phyloP scores from a whole-genome alignment of 306 rosid genomes.

The Lupinus albus region DNA sequence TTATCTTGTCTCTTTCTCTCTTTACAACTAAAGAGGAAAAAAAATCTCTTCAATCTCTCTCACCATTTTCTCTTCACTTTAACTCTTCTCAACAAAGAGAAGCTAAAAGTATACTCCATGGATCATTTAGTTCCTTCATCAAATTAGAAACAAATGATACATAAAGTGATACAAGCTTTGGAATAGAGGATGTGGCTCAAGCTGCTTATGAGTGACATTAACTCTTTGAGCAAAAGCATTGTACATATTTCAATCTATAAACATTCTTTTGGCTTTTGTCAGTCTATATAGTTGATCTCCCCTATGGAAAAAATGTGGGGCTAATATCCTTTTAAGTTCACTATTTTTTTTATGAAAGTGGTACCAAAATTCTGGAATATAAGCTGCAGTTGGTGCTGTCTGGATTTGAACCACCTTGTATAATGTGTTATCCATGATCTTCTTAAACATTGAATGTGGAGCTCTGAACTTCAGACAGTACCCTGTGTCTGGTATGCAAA shows the following conservation, averaged over 20 bases:
- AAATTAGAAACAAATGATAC: too few species aligned
- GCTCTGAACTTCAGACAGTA: constrained; percentile 48
- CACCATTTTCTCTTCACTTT: too few species aligned
- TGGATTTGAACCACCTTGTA: constrained; percentile 2
- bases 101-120: too few species aligned
- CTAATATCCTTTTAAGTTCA: not conserved
- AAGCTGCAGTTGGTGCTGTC: constrained; percentile 21
- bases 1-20: too few species aligned
- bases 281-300: constrained; percentile 37
- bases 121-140: too few species aligned
- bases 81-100: too few species aligned
- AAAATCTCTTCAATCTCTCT: too few species aligned
- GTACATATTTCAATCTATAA: constrained; percentile 30
- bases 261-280: constrained; percentile 38
- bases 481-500: constrained; percentile 42
- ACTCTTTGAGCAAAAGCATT: constrained; percentile 35
- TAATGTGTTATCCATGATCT: constrained; percentile 23
- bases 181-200: too few species aligned
- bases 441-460: constrained; percentile 41
- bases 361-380: not conserved
- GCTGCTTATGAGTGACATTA: too few species aligned
- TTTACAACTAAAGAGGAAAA: too few species aligned
- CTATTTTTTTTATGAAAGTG: too few species aligned
- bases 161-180: too few species aligned
- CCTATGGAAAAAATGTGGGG: constrained; percentile 35